Conservation (phyloP, 495 filamentous ascomycete genomes). For the Neurospora discreta region DNA sequence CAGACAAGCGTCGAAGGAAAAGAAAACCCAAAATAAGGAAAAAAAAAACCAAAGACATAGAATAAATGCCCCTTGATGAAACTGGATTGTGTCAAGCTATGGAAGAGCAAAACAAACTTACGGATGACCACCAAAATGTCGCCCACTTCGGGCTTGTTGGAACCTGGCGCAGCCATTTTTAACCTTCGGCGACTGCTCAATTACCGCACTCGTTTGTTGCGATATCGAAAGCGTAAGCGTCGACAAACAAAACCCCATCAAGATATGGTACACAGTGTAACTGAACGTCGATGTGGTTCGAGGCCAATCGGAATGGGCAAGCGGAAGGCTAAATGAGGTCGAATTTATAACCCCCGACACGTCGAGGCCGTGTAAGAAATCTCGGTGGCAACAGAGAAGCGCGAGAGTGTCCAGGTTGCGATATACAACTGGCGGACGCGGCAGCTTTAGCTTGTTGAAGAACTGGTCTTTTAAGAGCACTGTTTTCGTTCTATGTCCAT, state of each 20-base stretch:
- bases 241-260: background rate
- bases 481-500: background rate
- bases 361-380: background rate
- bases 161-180: slow-evolving; percentile 35
- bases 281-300: background rate
- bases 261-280: background rate
- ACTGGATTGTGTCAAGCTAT: background rate
- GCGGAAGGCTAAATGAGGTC: background rate
- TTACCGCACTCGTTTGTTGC: slow-evolving; percentile 12
- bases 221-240: background rate
- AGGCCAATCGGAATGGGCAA: background rate
- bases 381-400: background rate
- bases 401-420: background rate
- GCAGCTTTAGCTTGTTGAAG: background rate
- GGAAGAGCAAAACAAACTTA: slow-evolving; percentile 38
- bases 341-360: background rate
- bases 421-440: background rate
- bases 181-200: slow-evolving; percentile 2
- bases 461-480: background rate
- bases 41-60: background rate
- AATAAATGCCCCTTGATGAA: background rate
- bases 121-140: slow-evolving; percentile 66
- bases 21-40: no score
- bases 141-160: slow-evolving; percentile 47
- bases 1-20: background rate